phyloP scores from a whole-genome alignment of 352 stramenopile species.

The Globisporangium okanoganense region DNA sequence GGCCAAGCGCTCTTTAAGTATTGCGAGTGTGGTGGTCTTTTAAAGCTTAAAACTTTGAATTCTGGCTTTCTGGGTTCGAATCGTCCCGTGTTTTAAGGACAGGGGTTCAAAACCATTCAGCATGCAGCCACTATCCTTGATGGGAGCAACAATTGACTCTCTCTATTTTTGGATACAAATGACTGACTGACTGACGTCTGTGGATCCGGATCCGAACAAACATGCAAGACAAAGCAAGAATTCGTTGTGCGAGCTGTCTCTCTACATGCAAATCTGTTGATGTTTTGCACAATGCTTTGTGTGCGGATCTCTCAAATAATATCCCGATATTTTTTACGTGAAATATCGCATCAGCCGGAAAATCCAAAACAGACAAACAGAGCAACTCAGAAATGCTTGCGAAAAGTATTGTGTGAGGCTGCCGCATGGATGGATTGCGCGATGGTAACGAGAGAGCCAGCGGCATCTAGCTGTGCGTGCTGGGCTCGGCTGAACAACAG shows the following conservation, averaged over 20 bases:
- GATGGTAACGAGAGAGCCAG: slow-evolving; percentile 5
- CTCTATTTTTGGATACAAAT: not conserved
- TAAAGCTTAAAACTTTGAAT: not conserved
- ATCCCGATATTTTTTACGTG: too few relatives aligned
- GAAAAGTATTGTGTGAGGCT: slow-evolving; percentile 1
- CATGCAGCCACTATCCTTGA: slow-evolving; percentile 10
- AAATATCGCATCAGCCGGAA: not conserved
- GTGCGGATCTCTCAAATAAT: too few relatives aligned
- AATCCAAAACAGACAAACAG: not conserved
- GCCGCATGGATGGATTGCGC: not conserved
- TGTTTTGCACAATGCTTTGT: too few relatives aligned
- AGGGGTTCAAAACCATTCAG: not conserved
- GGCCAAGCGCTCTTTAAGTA: not conserved
- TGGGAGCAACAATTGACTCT: slow-evolving; percentile 1
- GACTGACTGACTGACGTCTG: not conserved
- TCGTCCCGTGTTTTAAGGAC: not conserved
- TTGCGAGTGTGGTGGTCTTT: not conserved
- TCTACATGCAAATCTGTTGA: too few relatives aligned
- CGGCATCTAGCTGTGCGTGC: not conserved
- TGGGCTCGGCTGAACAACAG: not conserved
- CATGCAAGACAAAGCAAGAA: not conserved
- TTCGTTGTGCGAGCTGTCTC: not conserved
- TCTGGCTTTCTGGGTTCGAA: not conserved
- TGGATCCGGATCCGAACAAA: not conserved
- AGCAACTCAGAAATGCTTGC: not conserved